Evolutionary conservation across 1,139 yeast species (phyloP).

Genomic region (Hanseniaspora sp.): DNA sequence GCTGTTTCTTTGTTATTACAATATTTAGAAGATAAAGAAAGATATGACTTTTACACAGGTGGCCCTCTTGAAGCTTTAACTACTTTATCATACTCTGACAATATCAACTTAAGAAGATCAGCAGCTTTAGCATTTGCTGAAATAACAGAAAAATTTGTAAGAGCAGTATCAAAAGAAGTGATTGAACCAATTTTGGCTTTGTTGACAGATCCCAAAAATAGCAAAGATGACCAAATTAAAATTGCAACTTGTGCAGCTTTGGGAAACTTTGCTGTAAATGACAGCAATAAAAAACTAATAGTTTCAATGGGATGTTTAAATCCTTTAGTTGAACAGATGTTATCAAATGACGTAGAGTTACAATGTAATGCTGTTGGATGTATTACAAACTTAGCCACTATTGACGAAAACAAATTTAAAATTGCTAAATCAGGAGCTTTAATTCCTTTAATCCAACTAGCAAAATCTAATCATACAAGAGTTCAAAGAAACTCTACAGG

Average conservation of each 20-base stretch:
- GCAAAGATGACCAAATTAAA: conserved; percentile 86
- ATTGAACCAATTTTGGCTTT: conserved; percentile 84
- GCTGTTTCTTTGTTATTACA: conserved; percentile 85
- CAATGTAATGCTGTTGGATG: conserved; percentile 99
- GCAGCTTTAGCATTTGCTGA: conserved; percentile 99
- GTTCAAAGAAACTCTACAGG: conserved; percentile 99
- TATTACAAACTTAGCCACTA: conserved; percentile 95
- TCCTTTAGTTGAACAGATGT: conserved; percentile 93
- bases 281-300: conserved; percentile 81
- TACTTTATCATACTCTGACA: conserved; percentile 87
- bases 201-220: conserved; percentile 40
- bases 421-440: conserved; percentile 97
- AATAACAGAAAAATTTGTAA: conserved; percentile 88
- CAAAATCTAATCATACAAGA: conserved; percentile 85
- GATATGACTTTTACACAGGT: conserved; percentile 76
- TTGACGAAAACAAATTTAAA: conserved; percentile 89
- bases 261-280: conserved; percentile 83
- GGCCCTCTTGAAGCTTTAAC: conserved; percentile 82
- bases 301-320: conserved; percentile 98
- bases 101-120: conserved; percentile 86
- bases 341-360: conserved; percentile 91
- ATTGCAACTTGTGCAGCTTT: conserved; percentile 98
- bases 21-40: conserved; percentile 63
- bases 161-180: conserved; percentile 82
- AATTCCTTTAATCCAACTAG: conserved; percentile 83